These are phyloP conservation scores for Leishmania gerbilli DNA, from an alignment of 208 protist species.

Conservation along the genomic window DNA sequence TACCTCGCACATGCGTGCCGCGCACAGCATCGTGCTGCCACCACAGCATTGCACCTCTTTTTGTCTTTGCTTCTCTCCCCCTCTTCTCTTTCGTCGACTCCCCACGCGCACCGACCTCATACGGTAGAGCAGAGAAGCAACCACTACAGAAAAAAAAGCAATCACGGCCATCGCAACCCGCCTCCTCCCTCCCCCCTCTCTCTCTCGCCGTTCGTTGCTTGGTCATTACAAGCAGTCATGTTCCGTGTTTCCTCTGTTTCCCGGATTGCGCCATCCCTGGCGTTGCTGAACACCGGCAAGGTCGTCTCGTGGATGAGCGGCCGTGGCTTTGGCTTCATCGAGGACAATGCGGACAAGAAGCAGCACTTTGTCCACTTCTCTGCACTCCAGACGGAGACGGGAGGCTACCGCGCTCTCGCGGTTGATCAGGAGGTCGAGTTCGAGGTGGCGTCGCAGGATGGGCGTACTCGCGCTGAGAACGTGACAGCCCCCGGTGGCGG, in stretches of 20 bases:
- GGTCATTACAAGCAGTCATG: constrained; percentile 31
- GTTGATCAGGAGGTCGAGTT: constrained; percentile 92
- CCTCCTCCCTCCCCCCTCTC: background rate
- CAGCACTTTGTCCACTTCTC: constrained; percentile 94
- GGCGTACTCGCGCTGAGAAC: constrained; percentile 88
- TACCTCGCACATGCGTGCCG: background rate
- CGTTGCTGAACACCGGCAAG: constrained; percentile 86
- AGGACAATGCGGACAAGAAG: constrained; percentile 90
- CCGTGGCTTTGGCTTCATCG: constrained; percentile 91
- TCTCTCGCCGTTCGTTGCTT: background rate
- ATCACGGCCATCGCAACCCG: background rate
- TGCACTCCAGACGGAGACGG: constrained; percentile 87
- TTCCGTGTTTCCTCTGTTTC: constrained; percentile 61
- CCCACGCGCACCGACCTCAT: background rate
- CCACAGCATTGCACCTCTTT: background rate
- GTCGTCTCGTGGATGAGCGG: constrained; percentile 90
- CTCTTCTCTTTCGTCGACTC: background rate
- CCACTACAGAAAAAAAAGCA: background rate
- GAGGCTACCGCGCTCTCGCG: constrained; percentile 80
- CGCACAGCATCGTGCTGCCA: background rate
- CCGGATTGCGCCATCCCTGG: constrained; percentile 55
- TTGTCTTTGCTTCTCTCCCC: background rate
- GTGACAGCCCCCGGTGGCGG: constrained; percentile 80
- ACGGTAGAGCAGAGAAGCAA: background rate
- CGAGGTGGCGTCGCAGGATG: constrained; percentile 86